Conservation (phyloP, 805 yeast species). For the Cyberlindnera petersonii region DNA sequence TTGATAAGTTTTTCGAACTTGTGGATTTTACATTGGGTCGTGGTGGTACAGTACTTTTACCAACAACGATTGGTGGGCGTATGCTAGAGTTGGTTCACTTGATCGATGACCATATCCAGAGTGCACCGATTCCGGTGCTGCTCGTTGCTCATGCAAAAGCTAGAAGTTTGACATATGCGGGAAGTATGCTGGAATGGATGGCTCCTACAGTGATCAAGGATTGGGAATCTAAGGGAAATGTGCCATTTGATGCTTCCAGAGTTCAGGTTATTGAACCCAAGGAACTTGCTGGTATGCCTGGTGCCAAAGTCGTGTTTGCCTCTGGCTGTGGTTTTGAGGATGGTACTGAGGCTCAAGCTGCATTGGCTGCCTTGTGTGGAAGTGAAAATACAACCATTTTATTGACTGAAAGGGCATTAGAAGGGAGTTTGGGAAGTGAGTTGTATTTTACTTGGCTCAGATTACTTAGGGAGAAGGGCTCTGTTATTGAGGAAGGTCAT, state of each 20-base stretch:
- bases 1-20: conserved; percentile 57
- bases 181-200: conserved; percentile 95
- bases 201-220: conserved; percentile 77
- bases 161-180: conserved; percentile 73
- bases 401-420: conserved; percentile 62
- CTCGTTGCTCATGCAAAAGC: conserved; percentile 77
- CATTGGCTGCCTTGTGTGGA: conserved; percentile 51
- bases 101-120: conserved; percentile 58
- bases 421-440: conserved; percentile 44
- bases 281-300: conserved; percentile 51
- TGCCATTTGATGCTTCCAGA: conserved; percentile 74
- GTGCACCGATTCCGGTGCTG: conserved; percentile 59
- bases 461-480: conserved; percentile 32
- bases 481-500: conserved; percentile 53
- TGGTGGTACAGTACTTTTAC: conserved; percentile 80
- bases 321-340: conserved; percentile 61
- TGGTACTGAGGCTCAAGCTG: conserved; percentile 59
- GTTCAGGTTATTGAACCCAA: conserved; percentile 54
- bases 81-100: conserved; percentile 73
- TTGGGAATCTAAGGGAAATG: conserved; percentile 71
- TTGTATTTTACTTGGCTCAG: conserved; percentile 53
- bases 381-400: conserved; percentile 67
- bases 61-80: conserved; percentile 77
- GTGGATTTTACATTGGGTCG: conserved; percentile 62
- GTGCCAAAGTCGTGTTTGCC: conserved; percentile 78